These are phyloP conservation scores for Tylopilus vinaceipallidus DNA, from an alignment of 768 basidiomycete species.

Conservation along the genomic window DNA sequence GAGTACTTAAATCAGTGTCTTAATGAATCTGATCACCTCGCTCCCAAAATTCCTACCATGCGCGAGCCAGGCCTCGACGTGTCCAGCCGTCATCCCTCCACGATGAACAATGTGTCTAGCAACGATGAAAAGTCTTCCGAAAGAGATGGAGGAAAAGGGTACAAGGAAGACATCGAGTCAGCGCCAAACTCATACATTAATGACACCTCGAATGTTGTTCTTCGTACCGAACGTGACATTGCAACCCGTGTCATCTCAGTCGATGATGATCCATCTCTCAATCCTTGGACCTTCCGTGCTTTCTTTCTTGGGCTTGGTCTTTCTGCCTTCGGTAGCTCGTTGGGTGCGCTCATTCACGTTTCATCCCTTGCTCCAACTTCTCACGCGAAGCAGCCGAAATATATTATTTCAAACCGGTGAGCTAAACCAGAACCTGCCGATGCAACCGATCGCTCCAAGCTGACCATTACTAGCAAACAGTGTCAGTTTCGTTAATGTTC, in stretches of 20 bases:
- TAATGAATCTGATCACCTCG: too few relatives aligned
- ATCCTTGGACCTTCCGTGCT: neutral
- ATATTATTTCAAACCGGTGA: constrained; percentile 60
- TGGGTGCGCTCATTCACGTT: neutral
- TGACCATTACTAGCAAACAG: constrained; percentile 43
- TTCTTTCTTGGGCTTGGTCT: neutral
- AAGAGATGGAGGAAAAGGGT: constrained; percentile 5
- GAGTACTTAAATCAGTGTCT: too few relatives aligned
- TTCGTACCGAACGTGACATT: constrained; percentile 45
- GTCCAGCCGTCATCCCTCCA: neutral
- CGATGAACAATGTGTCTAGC: neutral
- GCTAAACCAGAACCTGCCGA: neutral
- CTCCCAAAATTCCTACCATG: too few relatives aligned
- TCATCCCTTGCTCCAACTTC: neutral
- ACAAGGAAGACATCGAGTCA: constrained; percentile 35
- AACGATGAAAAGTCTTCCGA: constrained; percentile 8
- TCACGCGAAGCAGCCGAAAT: constrained; percentile 45
- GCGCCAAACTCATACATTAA: constrained; percentile 1
- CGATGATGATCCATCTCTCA: constrained; percentile 1
- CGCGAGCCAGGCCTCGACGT: neutral
- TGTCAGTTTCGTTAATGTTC: constrained; percentile 53
- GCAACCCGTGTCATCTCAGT: constrained; percentile 39
- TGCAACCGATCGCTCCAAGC: neutral
- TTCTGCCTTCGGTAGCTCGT: neutral
- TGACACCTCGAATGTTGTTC: constrained; percentile 18